phyloP scores from a whole-genome alignment of 331 rosid species.

The Malus hybrid region DNA sequence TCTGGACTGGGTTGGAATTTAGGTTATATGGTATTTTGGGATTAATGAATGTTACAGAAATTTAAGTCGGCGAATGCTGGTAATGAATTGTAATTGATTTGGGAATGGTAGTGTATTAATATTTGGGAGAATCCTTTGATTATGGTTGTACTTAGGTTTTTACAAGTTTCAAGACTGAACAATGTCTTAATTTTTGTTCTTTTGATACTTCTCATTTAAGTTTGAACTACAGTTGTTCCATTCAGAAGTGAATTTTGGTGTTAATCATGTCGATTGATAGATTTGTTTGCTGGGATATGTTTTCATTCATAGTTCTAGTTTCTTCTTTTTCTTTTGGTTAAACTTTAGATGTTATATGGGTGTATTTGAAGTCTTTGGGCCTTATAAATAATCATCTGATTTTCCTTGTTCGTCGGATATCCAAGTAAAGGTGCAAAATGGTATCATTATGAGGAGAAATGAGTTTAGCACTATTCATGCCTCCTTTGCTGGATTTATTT shows the following conservation, averaged over 20 bases:
- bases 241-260: not conserved
- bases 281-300: not conserved
- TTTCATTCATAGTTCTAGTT: not conserved
- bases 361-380: not conserved
- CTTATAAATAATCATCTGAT: not conserved
- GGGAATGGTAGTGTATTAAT: not conserved
- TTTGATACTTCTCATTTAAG: not conserved
- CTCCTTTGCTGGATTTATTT: not conserved
- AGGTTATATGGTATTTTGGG: not conserved
- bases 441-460: not conserved
- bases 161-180: not conserved
- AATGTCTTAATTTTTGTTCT: not conserved
- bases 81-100: not conserved
- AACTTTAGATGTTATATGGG: not conserved
- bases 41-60: not conserved
- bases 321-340: not conserved
- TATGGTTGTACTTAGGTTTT: not conserved
- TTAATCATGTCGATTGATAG: not conserved
- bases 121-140: not conserved
- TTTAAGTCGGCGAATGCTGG: not conserved
- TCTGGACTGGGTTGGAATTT: not conserved
- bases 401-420: not conserved
- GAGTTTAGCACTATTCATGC: not conserved
- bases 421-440: not conserved
- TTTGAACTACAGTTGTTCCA: not conserved